Conservation (phyloP, 129 eudicot genomes). For the Ambrosia trifida region DNA sequence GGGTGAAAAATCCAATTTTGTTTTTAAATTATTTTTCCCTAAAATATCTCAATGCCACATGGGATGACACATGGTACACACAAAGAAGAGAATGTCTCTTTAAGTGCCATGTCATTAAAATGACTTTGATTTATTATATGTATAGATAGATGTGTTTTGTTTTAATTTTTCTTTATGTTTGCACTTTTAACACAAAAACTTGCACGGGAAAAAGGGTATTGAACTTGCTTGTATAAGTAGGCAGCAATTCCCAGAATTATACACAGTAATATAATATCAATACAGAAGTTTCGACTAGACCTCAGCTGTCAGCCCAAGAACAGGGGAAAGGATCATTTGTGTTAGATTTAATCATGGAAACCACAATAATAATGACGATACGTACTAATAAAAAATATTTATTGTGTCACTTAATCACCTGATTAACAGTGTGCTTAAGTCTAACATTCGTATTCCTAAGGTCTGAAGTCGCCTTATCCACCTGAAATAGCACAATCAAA, state of each 20-base stretch:
- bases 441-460: constrained; percentile 90
- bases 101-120: too few species aligned
- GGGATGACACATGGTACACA: too few species aligned
- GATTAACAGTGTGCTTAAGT: constrained; percentile 84
- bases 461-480: constrained; percentile 91
- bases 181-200: background rate
- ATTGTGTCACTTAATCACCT: constrained; percentile 48
- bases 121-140: too few species aligned
- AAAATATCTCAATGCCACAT: too few species aligned
- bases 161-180: too few species aligned
- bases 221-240: constrained; percentile 77
- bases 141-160: too few species aligned
- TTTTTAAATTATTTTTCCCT: too few species aligned
- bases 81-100: too few species aligned
- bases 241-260: constrained; percentile 83
- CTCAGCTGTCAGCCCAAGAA: constrained; percentile 59
- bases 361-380: background rate
- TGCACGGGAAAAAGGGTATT: background rate
- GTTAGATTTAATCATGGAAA: constrained; percentile 6
- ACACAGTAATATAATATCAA: constrained; percentile 72
- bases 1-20: too few species aligned
- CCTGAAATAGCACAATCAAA: constrained; percentile 49
- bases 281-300: constrained; percentile 81
- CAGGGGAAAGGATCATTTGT: background rate
- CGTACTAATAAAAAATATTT: background rate